Conservation (phyloP, 345 rosid genomes). For the Aquilaria sinensis region DNA sequence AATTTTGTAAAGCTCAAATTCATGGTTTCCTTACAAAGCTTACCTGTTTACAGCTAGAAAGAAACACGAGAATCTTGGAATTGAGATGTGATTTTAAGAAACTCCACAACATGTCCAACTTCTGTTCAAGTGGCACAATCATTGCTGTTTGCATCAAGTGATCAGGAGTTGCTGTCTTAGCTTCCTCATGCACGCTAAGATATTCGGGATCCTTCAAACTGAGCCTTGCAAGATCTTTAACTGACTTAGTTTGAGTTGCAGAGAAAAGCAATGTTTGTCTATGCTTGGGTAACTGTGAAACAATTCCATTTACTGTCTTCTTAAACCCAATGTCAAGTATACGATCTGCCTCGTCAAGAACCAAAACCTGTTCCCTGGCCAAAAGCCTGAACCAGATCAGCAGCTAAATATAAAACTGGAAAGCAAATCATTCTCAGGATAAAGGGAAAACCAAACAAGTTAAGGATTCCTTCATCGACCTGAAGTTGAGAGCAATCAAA, state of each 20-base stretch:
- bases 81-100: slow-evolving; percentile 77
- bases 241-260: slow-evolving; percentile 91
- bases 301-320: slow-evolving; percentile 75
- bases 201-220: slow-evolving; percentile 96
- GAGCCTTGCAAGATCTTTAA: slow-evolving; percentile 95
- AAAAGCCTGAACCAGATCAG: slow-evolving; percentile 33
- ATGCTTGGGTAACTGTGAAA: slow-evolving; percentile 75
- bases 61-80: slow-evolving; percentile 80
- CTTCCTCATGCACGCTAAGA: slow-evolving; percentile 80
- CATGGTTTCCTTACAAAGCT: neutral
- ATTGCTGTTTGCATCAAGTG: slow-evolving; percentile 77
- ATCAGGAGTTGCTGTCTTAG: slow-evolving; percentile 74
- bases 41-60: slow-evolving; percentile 95
- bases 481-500: slow-evolving; percentile 89
- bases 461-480: slow-evolving; percentile 35
- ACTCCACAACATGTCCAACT: slow-evolving; percentile 91
- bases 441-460: neutral
- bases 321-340: slow-evolving; percentile 90
- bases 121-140: slow-evolving; percentile 81
- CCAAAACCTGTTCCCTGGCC: slow-evolving; percentile 66
- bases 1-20: too few relatives aligned
- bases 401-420: neutral
- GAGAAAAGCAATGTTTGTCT: slow-evolving; percentile 94
- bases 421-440: neutral
- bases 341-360: slow-evolving; percentile 98